Base-by-base conservation (phyloP, 2,329 filamentous ascomycete species). In the Tolypocladium guangdongense region DNA sequence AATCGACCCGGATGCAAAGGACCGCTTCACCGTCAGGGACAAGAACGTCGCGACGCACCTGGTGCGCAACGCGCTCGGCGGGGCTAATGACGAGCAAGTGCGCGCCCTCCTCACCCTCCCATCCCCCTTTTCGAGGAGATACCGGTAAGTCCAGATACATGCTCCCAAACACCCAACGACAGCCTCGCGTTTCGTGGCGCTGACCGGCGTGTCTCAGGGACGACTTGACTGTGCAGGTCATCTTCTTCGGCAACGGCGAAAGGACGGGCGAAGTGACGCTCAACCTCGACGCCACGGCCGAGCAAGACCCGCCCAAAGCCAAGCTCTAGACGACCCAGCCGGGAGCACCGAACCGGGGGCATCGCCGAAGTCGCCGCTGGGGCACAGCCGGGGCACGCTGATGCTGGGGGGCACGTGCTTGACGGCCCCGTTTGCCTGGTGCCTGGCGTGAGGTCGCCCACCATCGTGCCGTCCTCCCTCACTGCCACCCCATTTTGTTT, bases 21-120 rank as follows among this genome's bases (percentile, higher is more conserved):
- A 87, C 61, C 81, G 93, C n/a, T 99, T 97, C 62, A 84, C 95
- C 1, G 88, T 96, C 12, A 85, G 95, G 73, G 95, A 99, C 68
- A 90, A 91, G 74, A 99, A 99, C 61, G 93, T 87, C 8, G 93
- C 93, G 0, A 99, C 93, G 2, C 93, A 99, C 73, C 80, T 99
- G 49, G 88, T 97, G 49, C 84, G 93, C 58, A 99, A 99, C 65
- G 93, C 93, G 0, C 82, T 99, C 33, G 93, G 93, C 52, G 93
- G 93, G 12, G 90, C 87, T 67, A 91, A 99, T 64, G 83, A 85
- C 63, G 95, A 99, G 71, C 93, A 96, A 78, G 81, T 99, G 18
- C 95, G 88, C 63, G 92, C 92, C 22, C 75, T 99, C 57, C 77
- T 99, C 61, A 97, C 93, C 1, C 77, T 99, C 24, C 91, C 92